Evolutionary conservation across 2,329 filamentous ascomycete species (phyloP), one percentile per base, ranked within the genome.

Genomic region (Aspergillus quadricinctus): DNA sequence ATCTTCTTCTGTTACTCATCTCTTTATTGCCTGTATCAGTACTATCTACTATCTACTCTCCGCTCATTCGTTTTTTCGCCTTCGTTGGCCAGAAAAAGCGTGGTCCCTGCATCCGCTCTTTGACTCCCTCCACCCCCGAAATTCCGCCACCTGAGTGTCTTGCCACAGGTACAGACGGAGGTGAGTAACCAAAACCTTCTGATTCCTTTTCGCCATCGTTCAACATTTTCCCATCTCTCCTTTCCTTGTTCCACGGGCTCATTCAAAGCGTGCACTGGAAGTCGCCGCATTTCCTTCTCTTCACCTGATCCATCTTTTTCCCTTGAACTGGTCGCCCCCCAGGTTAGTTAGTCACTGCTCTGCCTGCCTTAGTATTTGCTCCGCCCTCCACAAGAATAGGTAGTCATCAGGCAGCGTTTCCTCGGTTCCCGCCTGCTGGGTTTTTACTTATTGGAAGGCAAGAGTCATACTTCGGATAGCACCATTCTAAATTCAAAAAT

Each of bases 21-120:
- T 45, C 2, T 45, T 23, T 45, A 45, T 45, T 45, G 41, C 11
- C 5, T 45, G n/a, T 45, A 21, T 45, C 21, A 37, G 14, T 37
- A 37, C 31, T 14, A 31, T 31, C 29, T 31, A 31, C 29, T 41
- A n/a, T 23, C 23, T n/a, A 43, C 41, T 45, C 41, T 45, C 41
- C 31, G 31, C 31, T 45, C n/a, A 21, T 14, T 45, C 19, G 10
- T 11, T 10, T 45, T 45, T 45, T 45, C 41, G 41, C 41, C 41
- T 19, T 45, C 41, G 41, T 19, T 45, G 41, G 21, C 41, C 21
- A 50, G 51, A 46, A 55, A 51, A 57, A 55, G 49, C 35, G 55
- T 62, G 61, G 61, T 61, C 60, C 61, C 61, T 62, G 61, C 61
- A 48, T 57, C 57, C 60, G 59, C 56, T 55, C 57, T 57, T 31